These are phyloP conservation scores for Cordyceps farinosa DNA, from an alignment of 2,329 filamentous ascomycete species.

Conservation along the genomic window DNA sequence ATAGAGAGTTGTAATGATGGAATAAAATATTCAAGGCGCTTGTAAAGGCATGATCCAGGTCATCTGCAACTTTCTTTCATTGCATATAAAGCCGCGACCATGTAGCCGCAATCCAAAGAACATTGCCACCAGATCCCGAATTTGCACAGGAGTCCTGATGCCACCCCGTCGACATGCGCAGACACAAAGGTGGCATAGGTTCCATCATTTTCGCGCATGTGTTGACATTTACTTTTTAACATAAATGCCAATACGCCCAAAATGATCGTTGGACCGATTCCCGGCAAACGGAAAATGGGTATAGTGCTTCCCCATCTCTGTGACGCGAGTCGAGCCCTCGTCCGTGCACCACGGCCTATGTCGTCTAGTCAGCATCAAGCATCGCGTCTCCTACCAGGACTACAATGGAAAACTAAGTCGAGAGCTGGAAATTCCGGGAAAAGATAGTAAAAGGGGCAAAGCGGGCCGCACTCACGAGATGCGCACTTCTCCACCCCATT, in stretches of 20 bases:
- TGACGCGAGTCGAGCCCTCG: constrained; percentile 1
- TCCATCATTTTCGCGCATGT: neutral
- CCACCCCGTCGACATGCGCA: no score
- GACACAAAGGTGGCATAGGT: neutral
- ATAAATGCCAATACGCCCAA: neutral
- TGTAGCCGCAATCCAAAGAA: no score
- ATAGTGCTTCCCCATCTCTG: constrained; percentile 1
- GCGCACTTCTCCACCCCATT: neutral
- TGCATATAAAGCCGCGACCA: no score
- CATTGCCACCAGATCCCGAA: no score
- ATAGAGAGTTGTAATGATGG: no score
- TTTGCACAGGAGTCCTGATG: no score
- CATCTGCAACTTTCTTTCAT: no score
- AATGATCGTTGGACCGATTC: neutral
- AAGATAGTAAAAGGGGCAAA: neutral
- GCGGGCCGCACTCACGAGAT: neutral
- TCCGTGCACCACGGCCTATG: neutral
- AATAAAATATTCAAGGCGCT: no score
- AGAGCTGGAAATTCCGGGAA: neutral
- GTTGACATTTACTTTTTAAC: neutral
- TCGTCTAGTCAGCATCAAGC: neutral
- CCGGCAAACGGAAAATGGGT: neutral
- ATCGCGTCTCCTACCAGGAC: no score
- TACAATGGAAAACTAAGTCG: neutral
- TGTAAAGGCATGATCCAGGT: no score